Base-by-base conservation (phyloP, 345 rosid genomes). In the Moricandia moricandioides region DNA sequence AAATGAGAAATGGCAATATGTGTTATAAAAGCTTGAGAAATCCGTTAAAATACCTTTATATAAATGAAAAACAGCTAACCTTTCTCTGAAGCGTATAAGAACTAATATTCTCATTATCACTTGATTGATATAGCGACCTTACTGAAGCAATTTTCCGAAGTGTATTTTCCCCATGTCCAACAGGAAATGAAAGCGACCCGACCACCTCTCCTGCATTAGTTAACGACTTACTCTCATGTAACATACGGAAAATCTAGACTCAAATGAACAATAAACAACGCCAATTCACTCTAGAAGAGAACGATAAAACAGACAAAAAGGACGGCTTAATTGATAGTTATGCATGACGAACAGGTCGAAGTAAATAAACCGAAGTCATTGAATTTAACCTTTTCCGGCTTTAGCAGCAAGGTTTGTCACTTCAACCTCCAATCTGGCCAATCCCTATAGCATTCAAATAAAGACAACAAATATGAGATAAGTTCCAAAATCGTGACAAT, bases 381-480 rank as follows among this genome's bases (percentile, higher is more conserved):
- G 37, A 29, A 62, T n/a, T 6, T 34, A 84, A 95, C 99, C 99
- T 89, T 95, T 95, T 77, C 99, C 99, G 81, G 99, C 99, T 82
- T 90, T 95, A 35, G 98, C 98, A 69, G 94, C 96, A 75, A 95
- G 96, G 80, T 95, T 95, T 71, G 99, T 95, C 67, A 95, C 97
- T 87, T 95, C 99, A 66, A 95, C 94, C 85, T 95, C 97, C 87
- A 95, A 83, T 83, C 87, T 92, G 14, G 98, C 97, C 39, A 57
- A 72, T 60, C 90, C 97, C 99, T 92, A 83, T 31, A 61, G 76
- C 37, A 80, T 47, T 65, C 2, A 56, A 27, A 49, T 31, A 80
- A 55, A 27, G 26, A 45, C 30, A 21, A 56, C 8, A 40, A 24
- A 45, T 45, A 67, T 54, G 47, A 54, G 62, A 62, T 45, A 12